phyloP scores from a whole-genome alignment of 306 rosid species.

The Coriaria nepalensis region DNA sequence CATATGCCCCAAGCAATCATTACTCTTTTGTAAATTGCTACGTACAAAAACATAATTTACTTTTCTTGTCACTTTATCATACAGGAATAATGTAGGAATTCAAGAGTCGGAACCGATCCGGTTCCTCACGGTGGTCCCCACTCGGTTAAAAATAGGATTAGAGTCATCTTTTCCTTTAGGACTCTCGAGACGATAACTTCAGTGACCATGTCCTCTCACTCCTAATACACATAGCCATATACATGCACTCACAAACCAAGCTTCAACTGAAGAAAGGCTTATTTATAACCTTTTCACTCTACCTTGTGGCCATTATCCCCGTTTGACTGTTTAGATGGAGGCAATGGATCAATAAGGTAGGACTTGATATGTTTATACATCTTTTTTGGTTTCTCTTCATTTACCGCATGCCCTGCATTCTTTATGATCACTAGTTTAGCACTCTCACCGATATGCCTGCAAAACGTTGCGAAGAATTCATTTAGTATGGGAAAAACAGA shows the following conservation, averaged over 20 bases:
- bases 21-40: no score
- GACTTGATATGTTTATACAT: slow-evolving; percentile 45
- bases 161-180: no score
- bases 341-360: slow-evolving; percentile 34
- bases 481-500: background rate
- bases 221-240: background rate
- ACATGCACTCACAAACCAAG: no score
- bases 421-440: slow-evolving; percentile 50
- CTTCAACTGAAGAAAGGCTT: slow-evolving; percentile 3
- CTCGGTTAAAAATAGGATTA: no score
- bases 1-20: no score
- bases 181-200: no score
- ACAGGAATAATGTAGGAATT: no score
- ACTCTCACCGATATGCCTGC: slow-evolving; percentile 67
- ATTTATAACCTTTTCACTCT: slow-evolving; percentile 20
- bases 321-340: slow-evolving; percentile 20
- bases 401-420: slow-evolving; percentile 80
- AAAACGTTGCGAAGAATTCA: background rate
- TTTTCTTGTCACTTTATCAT: no score
- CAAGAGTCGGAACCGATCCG: no score
- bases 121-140: no score
- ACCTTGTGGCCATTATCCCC: slow-evolving; percentile 29
- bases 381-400: slow-evolving; percentile 66
- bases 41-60: no score
- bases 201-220: background rate